A percentile compares a stretch with the other conserved stretches of the same genome.
phyloP scores from a whole-genome alignment of 2,329 filamentous ascomycete genomes.

The Immersiporthe knoxdaviesiana region DNA sequence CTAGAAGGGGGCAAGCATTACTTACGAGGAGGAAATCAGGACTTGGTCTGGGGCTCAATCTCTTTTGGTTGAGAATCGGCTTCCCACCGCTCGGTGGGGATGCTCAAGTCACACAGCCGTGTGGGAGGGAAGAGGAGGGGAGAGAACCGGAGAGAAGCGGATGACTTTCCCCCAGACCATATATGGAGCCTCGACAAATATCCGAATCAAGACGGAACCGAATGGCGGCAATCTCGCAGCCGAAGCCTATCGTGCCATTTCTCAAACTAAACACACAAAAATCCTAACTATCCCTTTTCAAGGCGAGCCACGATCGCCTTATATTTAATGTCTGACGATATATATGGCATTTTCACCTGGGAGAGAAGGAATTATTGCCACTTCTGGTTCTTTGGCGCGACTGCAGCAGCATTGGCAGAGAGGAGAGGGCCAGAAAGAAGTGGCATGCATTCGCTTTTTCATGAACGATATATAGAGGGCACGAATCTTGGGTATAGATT shows the following conservation, averaged over 20 bases:
- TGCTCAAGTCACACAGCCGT: neutral
- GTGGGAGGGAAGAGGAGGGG: too few species aligned
- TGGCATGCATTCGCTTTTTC: neutral
- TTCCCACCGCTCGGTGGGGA: neutral
- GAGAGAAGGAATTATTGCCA: neutral
- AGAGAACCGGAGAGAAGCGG: too few species aligned
- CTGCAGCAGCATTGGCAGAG: slow-evolving; percentile 4
- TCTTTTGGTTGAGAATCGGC: neutral
- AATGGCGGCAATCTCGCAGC: neutral
- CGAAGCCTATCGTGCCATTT: neutral
- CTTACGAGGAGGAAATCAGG: neutral
- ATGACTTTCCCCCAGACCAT: neutral
- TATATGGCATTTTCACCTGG: neutral
- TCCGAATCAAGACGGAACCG: neutral
- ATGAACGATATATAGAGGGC: neutral
- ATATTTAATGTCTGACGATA: neutral
- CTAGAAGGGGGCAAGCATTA: too few species aligned
- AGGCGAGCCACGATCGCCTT: neutral
- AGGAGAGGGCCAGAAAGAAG: neutral
- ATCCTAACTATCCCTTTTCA: neutral
- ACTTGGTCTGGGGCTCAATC: neutral
- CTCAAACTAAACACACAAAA: neutral
- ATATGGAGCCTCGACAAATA: neutral
- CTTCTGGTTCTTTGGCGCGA: neutral
- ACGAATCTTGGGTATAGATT: neutral